Conservation (phyloP, 139 green algal species). For the Nannochloris sp. region DNA sequence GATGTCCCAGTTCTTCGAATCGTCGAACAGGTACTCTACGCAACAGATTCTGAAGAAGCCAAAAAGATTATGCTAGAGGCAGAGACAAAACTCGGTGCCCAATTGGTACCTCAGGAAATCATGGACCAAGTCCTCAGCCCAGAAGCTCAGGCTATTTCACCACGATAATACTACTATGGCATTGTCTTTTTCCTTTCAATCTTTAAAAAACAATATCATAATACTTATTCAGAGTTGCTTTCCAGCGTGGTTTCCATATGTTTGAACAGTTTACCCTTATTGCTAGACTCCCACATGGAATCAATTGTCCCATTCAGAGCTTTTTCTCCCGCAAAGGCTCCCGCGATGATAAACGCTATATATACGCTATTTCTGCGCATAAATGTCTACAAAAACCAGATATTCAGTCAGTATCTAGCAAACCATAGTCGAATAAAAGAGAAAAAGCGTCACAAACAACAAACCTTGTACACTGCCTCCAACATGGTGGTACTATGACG, state of each 20-base stretch:
- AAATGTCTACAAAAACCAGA: conserved; percentile 18
- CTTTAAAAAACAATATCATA: conserved; percentile 1
- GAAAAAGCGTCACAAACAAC: conserved; percentile 4
- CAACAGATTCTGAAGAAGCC: conserved; percentile 56
- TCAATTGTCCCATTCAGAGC: conserved; percentile 20
- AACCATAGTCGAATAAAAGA: neutral
- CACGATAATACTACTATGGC: neutral
- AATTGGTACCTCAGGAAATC: neutral
- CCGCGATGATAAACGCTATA: conserved; percentile 23
- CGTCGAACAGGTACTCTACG: conserved; percentile 76
- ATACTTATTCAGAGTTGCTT: neutral
- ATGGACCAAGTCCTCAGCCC: too few relatives aligned
- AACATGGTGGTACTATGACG: neutral
- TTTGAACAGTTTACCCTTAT: conserved; percentile 36
- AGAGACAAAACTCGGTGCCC: neutral
- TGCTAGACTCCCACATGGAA: conserved; percentile 33
- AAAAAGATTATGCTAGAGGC: conserved; percentile 33
- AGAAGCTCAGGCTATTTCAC: neutral
- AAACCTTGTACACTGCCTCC: conserved; percentile 12
- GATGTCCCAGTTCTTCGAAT: conserved; percentile 38
- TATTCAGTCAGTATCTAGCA: neutral
- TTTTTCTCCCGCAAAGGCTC: conserved; percentile 27
- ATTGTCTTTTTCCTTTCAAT: neutral
- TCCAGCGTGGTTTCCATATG: conserved; percentile 13
- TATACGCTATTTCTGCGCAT: conserved; percentile 33